These are phyloP conservation scores for Agaricus sinodeliciosus DNA, from an alignment of 768 basidiomycete species.

Conservation along the genomic window DNA sequence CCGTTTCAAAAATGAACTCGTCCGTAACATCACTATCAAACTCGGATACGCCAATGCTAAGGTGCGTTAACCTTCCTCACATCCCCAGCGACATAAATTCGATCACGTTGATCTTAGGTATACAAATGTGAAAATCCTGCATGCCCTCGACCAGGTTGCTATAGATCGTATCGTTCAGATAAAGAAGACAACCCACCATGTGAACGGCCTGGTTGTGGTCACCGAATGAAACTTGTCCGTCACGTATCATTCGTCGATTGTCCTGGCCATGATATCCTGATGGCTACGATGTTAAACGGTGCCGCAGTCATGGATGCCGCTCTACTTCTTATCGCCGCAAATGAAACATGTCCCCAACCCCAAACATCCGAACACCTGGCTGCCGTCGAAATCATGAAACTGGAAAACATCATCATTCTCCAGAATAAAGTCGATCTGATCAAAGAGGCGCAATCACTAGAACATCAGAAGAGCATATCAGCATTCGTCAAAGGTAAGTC, in stretches of 20 bases:
- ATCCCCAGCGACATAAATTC: conserved; percentile 11
- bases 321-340: conserved; percentile 89
- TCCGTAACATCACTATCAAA: conserved; percentile 99
- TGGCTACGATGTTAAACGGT: conserved; percentile 99
- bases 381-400: conserved; percentile 99
- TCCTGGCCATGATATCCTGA: conserved; percentile 98
- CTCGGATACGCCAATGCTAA: conserved; percentile 99
- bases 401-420: conserved; percentile 94
- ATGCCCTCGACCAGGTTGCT: conserved; percentile 92
- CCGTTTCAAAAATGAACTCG: conserved; percentile 98
- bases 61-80: conserved; percentile 37
- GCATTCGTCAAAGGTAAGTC: conserved; percentile 88
- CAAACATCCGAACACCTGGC: conserved; percentile 99
- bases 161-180: conserved; percentile 87
- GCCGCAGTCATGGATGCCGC: conserved; percentile 99
- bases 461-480: conserved; percentile 93
- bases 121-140: conserved; percentile 95
- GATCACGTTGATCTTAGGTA: conserved; percentile 48
- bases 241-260: conserved; percentile 99
- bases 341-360: conserved; percentile 98
- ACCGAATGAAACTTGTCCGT: conserved; percentile 84
- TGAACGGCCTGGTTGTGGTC: conserved; percentile 87
- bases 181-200: conserved; percentile 94
- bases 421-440: conserved; percentile 99
- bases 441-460: conserved; percentile 88